These are phyloP conservation scores for Solanum rostratum DNA, from an alignment of 257 asterid species.

Conservation along the genomic window DNA sequence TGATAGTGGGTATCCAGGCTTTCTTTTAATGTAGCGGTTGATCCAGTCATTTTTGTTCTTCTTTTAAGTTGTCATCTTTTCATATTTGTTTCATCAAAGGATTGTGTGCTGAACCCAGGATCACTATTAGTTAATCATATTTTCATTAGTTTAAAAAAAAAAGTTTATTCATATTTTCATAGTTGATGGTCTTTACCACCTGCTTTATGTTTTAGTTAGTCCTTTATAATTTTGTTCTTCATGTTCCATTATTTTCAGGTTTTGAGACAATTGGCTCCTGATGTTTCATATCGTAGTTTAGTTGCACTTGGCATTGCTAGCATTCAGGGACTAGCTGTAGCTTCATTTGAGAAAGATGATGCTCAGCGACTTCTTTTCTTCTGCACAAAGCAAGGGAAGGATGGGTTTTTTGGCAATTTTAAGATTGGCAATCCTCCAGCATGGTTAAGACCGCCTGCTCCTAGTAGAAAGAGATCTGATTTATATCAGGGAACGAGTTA, in stretches of 20 bases:
- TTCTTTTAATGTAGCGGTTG: neutral
- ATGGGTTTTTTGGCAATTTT: constrained; percentile 16
- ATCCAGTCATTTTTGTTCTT: neutral
- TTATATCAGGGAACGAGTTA: constrained; percentile 22
- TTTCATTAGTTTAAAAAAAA: neutral
- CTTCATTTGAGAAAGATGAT: constrained; percentile 84
- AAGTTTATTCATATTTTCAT: neutral
- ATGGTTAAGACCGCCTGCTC: constrained; percentile 87
- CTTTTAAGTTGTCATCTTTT: neutral
- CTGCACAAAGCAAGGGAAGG: constrained; percentile 30
- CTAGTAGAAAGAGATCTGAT: constrained; percentile 54
- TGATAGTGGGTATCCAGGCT: neutral
- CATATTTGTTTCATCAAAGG: neutral
- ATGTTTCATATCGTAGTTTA: constrained; percentile 70
- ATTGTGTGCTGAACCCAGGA: neutral
- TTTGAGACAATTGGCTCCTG: constrained; percentile 88
- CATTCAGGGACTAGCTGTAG: constrained; percentile 79
- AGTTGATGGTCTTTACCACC: neutral
- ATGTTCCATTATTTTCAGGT: constrained; percentile 34
- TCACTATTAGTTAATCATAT: neutral
- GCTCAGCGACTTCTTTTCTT: constrained; percentile 71
- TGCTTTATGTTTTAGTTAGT: neutral
- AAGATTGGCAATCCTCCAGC: constrained; percentile 40
- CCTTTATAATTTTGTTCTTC: neutral
- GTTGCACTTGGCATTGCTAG: constrained; percentile 89